Evolutionary conservation across 768 basidiomycete species (phyloP).

Genomic region (Lactarius hatsudake): DNA sequence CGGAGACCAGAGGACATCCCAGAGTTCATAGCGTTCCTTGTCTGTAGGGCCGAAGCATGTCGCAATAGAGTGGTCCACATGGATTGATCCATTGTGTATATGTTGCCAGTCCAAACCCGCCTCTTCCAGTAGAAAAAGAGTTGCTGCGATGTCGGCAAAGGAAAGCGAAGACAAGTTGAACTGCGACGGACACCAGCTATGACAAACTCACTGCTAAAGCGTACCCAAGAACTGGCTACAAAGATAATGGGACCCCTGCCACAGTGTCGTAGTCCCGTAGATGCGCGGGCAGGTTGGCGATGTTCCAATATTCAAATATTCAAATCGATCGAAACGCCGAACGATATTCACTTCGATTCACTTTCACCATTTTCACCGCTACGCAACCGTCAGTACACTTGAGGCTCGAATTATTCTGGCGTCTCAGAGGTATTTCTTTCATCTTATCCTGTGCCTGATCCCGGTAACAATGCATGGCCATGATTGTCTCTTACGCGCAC

Average conservation of each 20-base stretch:
- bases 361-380: too few species aligned
- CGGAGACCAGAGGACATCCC: too few species aligned
- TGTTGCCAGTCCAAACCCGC: slow-evolving; percentile 19
- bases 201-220: background rate
- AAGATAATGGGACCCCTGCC: background rate
- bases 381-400: too few species aligned
- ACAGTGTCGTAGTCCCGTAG: slow-evolving; percentile 16
- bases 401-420: too few species aligned
- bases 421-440: too few species aligned
- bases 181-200: background rate
- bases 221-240: background rate
- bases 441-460: too few species aligned
- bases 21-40: slow-evolving; percentile 3
- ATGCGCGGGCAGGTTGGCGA: background rate
- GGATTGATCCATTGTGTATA: slow-evolving; percentile 39
- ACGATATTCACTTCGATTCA: too few species aligned
- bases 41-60: slow-evolving; percentile 77
- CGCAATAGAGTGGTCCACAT: slow-evolving; percentile 42
- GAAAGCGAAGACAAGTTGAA: slow-evolving; percentile 17
- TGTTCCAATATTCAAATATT: too few species aligned
- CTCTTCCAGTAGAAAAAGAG: background rate
- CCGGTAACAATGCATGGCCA: too few species aligned
- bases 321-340: background rate
- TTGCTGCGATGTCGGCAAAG: background rate
- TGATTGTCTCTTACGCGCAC: too few species aligned